Evolutionary conservation across 1,284 basidiomycete species (phyloP), one percentile per base, ranked within the genome.

Genomic region (Uromyces viciae-fabae): DNA sequence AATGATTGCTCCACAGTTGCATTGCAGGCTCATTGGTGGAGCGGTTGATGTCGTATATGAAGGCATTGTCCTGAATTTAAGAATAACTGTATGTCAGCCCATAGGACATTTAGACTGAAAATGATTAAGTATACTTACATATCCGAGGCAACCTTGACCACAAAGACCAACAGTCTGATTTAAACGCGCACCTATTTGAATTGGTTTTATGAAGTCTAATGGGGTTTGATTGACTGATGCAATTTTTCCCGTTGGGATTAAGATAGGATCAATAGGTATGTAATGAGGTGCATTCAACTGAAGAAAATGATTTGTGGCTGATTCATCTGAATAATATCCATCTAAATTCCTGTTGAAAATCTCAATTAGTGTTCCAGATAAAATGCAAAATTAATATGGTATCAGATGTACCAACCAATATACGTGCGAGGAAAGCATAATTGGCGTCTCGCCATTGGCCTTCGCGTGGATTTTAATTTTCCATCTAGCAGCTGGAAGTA

Each of bases 401-500:
- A 7, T n/a, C 17, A 15, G 36, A 9, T 62, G 15, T 62, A 89
- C 81, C 14, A 2, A 83, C 89, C 89, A 90, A 84, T 84, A 85
- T 15, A 83, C 82, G 81, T 85, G 85, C 33, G 81, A 82, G 9
- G 84, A 90, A 19, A 90, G 84, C 89, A 90, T 90, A 76, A 90
- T 89, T 0, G 90, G 90, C 0, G 90, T 90, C 86, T 88, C 85
- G 83, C 89, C 85, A 0, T 88, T 88, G 0, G 89, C 88, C 4
- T 84, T 87, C 0, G 90, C 89, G 69, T 86, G 85, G 36, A 90
- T 85, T 0, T 84, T 85, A 0, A 88, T 89, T 62, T 87, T 86
- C 60, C 89, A 85, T 7, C 87, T 85, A 8, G 88, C 89, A 1
- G 88, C 88, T 64, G 88, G 87, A 60, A 85, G 85, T 1, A 90